These are phyloP conservation scores for Nakazawaea ambrosiae DNA, from an alignment of 805 yeast genomes.

Conservation along the genomic window DNA sequence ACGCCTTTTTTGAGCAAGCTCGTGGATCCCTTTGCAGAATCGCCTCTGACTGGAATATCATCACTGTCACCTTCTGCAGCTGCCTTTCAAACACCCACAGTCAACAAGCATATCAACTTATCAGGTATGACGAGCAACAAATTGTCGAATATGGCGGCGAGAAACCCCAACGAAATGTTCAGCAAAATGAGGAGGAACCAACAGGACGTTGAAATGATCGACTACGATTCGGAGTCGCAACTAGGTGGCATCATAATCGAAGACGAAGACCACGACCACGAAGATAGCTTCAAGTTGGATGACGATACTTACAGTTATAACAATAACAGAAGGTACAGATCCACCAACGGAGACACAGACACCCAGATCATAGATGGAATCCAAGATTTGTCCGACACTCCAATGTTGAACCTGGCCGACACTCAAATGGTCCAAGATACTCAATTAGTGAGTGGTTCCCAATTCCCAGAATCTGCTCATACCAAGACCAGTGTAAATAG, in stretches of 20 bases:
- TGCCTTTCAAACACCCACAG: too few species aligned
- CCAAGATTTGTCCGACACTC: neutral
- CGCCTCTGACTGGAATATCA: slow-evolving; percentile 1
- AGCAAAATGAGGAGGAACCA: slow-evolving; percentile 2
- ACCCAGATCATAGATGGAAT: slow-evolving; percentile 1
- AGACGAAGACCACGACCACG: neutral
- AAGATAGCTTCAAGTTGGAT: neutral
- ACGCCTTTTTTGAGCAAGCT: slow-evolving; percentile 7
- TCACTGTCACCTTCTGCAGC: too few species aligned
- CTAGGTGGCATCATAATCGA: slow-evolving; percentile 18
- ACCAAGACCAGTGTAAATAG: too few species aligned
- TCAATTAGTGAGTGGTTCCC: too few species aligned
- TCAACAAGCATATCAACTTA: neutral
- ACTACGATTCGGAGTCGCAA: slow-evolving; percentile 8
- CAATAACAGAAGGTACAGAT: neutral
- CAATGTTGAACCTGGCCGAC: neutral
- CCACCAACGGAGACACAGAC: too few species aligned
- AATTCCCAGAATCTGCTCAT: too few species aligned
- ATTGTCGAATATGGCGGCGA: too few species aligned
- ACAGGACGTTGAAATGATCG: neutral
- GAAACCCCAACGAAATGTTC: slow-evolving; percentile 2
- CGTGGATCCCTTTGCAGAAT: slow-evolving; percentile 8
- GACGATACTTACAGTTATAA: neutral
- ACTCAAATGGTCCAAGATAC: too few species aligned
- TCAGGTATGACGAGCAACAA: neutral